Evolutionary conservation across 495 filamentous ascomycete genomes (phyloP), one percentile per base, ranked within the genome.

Genomic region (Rusavskia elegans): DNA sequence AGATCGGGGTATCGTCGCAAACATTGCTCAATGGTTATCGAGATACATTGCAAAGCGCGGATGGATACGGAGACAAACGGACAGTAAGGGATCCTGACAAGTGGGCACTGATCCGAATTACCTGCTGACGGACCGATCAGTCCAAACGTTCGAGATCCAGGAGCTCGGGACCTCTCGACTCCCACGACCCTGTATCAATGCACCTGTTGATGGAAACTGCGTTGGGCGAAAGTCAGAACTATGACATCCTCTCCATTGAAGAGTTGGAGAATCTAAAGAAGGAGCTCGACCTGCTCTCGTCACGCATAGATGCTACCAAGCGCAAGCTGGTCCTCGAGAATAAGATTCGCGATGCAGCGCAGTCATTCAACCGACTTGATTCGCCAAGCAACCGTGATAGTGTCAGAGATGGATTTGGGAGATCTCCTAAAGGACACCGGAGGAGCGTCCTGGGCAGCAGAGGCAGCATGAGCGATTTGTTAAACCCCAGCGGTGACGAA

Each of bases 121-220:
- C 25, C 25, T 27, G 25, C 25, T 60, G 39, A 58, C 7, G 17
- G 20, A 44, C 30, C 41, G 39, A 21, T 17, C 44, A 57, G 52
- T 41, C 51, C 8, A 58, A 64, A 45, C 45, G 52, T 36, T 45
- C 37, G 37, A 64, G 66, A 45, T 64, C 63, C 19, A 64, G 63
- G 38, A 73, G 64, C 54, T 72, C 73, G 7, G 65, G 64, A 19
- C 62, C 68, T 13, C 63, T 73, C 23, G 70, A 75, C 54, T 57
- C 66, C 48, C 69, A 67, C 53, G 80, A 84, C 58, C 76, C 75
- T 10, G 75, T 84, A 20, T 70, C 73, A 10, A 77, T 95, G 66
- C 94, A 97, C 65, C 71, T 98, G 16, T 73, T 98, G 50, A 89
- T 90, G 56, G 90, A 96, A 67, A 96, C 87, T 27, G 92, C 92